Base-by-base conservation (phyloP, 139 green algal species). In the Nannochloris sp. region DNA sequence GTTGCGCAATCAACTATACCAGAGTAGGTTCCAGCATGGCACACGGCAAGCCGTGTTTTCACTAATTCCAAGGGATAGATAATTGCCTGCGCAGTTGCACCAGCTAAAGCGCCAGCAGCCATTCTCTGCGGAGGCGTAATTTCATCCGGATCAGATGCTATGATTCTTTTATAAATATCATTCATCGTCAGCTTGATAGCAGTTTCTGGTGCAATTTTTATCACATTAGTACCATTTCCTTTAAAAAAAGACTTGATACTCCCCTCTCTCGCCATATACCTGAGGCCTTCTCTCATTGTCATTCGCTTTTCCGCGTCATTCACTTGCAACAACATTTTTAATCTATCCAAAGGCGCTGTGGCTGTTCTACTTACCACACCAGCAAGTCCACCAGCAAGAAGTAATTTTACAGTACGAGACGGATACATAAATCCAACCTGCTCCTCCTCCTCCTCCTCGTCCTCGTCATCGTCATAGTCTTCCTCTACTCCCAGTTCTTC, bases 291-390 rank as follows among this genome's bases (percentile, higher is more conserved):
- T 28, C 56, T 36, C 40, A 96, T 69, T 2, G 82, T 84, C 49
- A 94, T 75, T 16, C 63, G 63, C 8, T 71, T 49, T 17, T 59
- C 40, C 31, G 59, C 59, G 45, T 95, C 86, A 40, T 95, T 77
- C 20, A 92, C 79, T 69, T 90, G 81, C 36, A 95, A 65, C 36
- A 97, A 74, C 82, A 96, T 94, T 72, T 96, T 97, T 26, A 97
- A 37, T 26, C 91, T 71, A 77, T 97, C 91, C 2, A 96, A 68
- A 0, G 91, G 91, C 0, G 91, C 91, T 23, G 91, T 97, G 43
- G 82, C 78, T 11, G 89, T 92, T 0, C 91, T 61, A 67, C 80
- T 92, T 23, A 97, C 79, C 1, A 82, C 89, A 2, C 91, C 91
- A 6, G 89, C 89, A 12, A 96, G 36, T 2, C 81, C 91, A 87